A percentile compares a stretch with the other conserved stretches of the same genome.
Evolutionary conservation across 1,139 yeast genomes (phyloP).

Genomic region (Blastobotrys niveus): DNA sequence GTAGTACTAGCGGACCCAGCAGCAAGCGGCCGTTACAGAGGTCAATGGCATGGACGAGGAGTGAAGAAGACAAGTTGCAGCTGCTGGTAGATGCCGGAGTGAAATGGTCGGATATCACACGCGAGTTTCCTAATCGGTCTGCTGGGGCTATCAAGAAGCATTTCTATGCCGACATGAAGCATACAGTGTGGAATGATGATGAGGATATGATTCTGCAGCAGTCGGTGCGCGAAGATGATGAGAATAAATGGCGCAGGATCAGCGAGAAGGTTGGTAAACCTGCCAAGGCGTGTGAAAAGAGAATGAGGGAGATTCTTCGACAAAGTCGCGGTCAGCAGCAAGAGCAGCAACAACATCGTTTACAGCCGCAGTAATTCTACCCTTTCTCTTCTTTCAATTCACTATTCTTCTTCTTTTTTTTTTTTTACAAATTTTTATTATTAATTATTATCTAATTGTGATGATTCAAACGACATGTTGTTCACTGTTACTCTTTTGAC

Average conservation of each 20-base stretch:
- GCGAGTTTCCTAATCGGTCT: slow-evolving; percentile 30
- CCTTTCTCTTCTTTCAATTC: background rate
- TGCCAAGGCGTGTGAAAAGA: slow-evolving; percentile 29
- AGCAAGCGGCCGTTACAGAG: slow-evolving; percentile 15
- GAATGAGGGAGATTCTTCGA: slow-evolving; percentile 22
- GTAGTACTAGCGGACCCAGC: background rate
- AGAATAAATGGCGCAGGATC: slow-evolving; percentile 29
- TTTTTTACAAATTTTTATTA: background rate
- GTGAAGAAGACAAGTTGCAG: slow-evolving; percentile 27
- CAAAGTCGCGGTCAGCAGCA: slow-evolving; percentile 4
- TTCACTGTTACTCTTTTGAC: no score
- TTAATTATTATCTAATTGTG: background rate
- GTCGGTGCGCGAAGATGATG: slow-evolving; percentile 27
- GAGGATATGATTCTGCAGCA: slow-evolving; percentile 28
- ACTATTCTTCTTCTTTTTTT: background rate
- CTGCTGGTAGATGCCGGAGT: slow-evolving; percentile 29
- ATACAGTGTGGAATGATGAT: slow-evolving; percentile 28
- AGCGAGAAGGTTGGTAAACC: slow-evolving; percentile 30
- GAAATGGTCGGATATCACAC: slow-evolving; percentile 31
- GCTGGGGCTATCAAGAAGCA: slow-evolving; percentile 34
- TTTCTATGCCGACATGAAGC: slow-evolving; percentile 33
- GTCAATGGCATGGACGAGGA: slow-evolving; percentile 27
- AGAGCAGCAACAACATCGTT: background rate
- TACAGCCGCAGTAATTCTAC: background rate
- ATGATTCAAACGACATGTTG: no score